Evolutionary conservation across 2,329 filamentous ascomycete genomes (phyloP), one percentile per base, ranked within the genome.

Genomic region (Phyllachora maydis): DNA sequence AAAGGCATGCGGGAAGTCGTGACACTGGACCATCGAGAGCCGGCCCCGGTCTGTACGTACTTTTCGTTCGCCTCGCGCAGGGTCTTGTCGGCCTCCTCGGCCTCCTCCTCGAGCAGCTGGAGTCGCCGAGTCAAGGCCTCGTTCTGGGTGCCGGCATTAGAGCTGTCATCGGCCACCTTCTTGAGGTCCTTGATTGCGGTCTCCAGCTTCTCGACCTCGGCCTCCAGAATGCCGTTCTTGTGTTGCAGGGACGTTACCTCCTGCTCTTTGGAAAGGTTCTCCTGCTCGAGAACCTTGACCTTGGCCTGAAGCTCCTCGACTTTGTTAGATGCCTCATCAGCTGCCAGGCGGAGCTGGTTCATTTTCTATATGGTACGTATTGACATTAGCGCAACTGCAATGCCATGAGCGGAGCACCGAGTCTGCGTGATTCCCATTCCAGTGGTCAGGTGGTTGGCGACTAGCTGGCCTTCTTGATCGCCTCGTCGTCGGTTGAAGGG

Each of bases 11-110:
- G 21, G 33, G 29, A 23, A 26, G 32, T 21, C 30, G 30, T 18
- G 7, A n/a, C 8, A n/a, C 17, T 8, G 17, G 8, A 18, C 17
- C 8, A 18, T 8, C 7, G 17, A 18, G 17, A n/a, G 17, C 17
- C 8, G 17, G 17, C 17, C 7, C 8, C 7, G n/a, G 17, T 18
- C 17, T 25, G 25, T 25, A 59, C 78, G 45, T 72, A 98, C 88
- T 93, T 95, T 59, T 98, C 88, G 56, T 92, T 95, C 45, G 82
- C 76, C 60, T 95, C 88, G 47, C 85, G 76, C 47, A 95, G 65
- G 35, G 79, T 90, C 72, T 83, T 88, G 56, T 95, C 88, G 38
- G 82, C 81, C 50, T 85, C 70, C 59, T 98, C 88, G 39, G 82
- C 82, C 61, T 98, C 88, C 57, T 95, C 85, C 61, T 98, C 88